Evolutionary conservation across 305 asterid genomes (phyloP).

Genomic region (Rubia peregrina): DNA sequence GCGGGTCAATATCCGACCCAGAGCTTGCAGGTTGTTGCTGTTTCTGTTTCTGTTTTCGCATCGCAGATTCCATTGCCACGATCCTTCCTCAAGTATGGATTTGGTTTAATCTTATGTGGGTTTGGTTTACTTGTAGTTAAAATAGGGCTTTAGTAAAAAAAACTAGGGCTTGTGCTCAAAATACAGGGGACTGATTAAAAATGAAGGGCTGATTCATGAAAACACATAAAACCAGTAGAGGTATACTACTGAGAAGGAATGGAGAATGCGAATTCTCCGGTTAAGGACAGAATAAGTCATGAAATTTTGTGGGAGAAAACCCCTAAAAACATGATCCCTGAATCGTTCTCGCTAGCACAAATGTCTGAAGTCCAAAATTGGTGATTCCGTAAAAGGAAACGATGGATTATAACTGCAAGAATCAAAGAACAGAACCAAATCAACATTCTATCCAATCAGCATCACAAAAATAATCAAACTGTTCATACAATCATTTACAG

Average conservation of each 20-base stretch:
- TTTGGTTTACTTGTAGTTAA: not conserved
- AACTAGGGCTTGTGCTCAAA: not conserved
- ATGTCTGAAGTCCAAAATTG: not conserved
- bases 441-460: not conserved
- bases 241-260: slow-evolving; percentile 54
- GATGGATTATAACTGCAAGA: slow-evolving; percentile 13
- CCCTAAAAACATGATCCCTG: slow-evolving; percentile 20
- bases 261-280: slow-evolving; percentile 44
- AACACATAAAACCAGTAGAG: slow-evolving; percentile 48
- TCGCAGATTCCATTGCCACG: slow-evolving; percentile 25
- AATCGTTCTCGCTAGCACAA: not conserved
- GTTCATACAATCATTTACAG: no score
- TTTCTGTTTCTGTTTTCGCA: slow-evolving; percentile 11
- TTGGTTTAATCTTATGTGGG: not conserved
- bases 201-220: slow-evolving; percentile 34
- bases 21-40: slow-evolving; percentile 22
- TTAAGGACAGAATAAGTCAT: slow-evolving; percentile 27
- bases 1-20: slow-evolving; percentile 26
- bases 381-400: not conserved
- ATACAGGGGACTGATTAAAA: not conserved
- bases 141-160: not conserved
- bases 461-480: not conserved
- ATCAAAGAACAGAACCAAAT: not conserved
- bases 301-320: not conserved
- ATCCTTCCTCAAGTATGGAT: not conserved